A percentile compares a stretch with the other conserved stretches of the same genome.
These are phyloP conservation scores for Cyclocybe cylindracea DNA, from an alignment of 768 basidiomycete species.

Conservation along the genomic window DNA sequence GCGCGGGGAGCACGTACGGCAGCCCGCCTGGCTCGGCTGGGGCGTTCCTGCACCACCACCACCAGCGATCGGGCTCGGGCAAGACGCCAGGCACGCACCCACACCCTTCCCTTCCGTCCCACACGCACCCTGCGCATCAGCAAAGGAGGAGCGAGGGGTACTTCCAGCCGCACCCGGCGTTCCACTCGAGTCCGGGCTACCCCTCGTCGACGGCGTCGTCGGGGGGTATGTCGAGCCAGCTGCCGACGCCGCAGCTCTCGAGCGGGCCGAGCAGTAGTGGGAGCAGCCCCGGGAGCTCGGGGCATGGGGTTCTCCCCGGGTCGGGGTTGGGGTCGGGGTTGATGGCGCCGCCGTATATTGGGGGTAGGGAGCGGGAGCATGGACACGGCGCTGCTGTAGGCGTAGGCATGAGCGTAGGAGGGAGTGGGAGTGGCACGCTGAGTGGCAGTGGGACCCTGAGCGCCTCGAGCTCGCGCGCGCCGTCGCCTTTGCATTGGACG, in stretches of 20 bases:
- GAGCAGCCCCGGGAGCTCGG: conserved; percentile 59
- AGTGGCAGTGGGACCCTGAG: conserved; percentile 38
- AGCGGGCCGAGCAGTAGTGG: conserved; percentile 66
- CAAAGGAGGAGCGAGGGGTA: conserved; percentile 19
- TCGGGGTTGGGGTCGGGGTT: no score
- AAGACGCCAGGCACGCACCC: conserved; percentile 5
- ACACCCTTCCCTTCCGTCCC: neutral
- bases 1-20: conserved; percentile 27
- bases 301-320: conserved; percentile 32
- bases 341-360: no score
- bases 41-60: conserved; percentile 14
- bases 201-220: conserved; percentile 8
- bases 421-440: conserved; percentile 10
- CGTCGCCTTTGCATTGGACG: conserved; percentile 53
- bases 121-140: conserved; percentile 4
- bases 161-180: conserved; percentile 11
- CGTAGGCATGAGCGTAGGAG: neutral
- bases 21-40: conserved; percentile 27
- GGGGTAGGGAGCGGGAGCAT: no score
- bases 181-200: conserved; percentile 11
- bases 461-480: conserved; percentile 58
- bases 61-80: conserved; percentile 5
- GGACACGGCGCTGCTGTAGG: no score
- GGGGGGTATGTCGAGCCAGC: conserved; percentile 11
- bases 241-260: conserved; percentile 63